phyloP scores from a whole-genome alignment of 352 stramenopile genomes.

The Phytophthora hibernalis region DNA sequence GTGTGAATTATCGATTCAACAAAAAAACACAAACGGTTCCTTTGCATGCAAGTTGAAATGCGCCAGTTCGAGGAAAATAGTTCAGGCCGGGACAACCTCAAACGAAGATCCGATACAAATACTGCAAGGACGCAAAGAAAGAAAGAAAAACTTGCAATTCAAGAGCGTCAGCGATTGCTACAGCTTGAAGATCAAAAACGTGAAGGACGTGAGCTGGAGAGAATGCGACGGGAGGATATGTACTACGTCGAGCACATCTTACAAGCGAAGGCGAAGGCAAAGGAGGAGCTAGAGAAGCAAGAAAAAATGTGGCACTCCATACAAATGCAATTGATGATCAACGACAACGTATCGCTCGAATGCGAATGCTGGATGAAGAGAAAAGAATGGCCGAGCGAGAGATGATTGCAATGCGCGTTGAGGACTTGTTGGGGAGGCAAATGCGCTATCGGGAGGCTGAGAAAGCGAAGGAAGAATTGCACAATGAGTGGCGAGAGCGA shows the following conservation, averaged over 20 bases:
- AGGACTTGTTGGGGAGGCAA: constrained; percentile 62
- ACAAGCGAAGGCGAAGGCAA: constrained; percentile 39
- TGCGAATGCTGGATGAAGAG: constrained; percentile 53
- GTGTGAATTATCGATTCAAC: constrained; percentile 31
- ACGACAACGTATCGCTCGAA: constrained; percentile 51
- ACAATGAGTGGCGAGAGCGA: constrained; percentile 48
- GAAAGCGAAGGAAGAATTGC: constrained; percentile 30
- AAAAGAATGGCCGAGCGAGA: constrained; percentile 42
- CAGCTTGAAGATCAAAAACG: constrained; percentile 34
- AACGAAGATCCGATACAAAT: neutral
- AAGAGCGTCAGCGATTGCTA: constrained; percentile 39
- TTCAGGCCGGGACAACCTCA: neutral
- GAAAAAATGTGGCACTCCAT: constrained; percentile 1
- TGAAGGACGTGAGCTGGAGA: constrained; percentile 43
- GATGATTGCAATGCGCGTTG: constrained; percentile 43
- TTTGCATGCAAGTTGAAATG: constrained; percentile 39
- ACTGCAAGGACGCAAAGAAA: neutral
- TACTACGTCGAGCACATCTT: constrained; percentile 65
- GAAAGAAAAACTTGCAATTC: constrained; percentile 35
- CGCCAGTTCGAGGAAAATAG: constrained; percentile 28
- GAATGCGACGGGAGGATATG: constrained; percentile 61
- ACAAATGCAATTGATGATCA: constrained; percentile 54
- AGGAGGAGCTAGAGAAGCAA: constrained; percentile 27
- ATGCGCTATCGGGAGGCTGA: constrained; percentile 47
- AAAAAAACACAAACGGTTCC: constrained; percentile 40